Conservation (phyloP, 1,284 basidiomycete species). For the Gomphus bonarii region DNA sequence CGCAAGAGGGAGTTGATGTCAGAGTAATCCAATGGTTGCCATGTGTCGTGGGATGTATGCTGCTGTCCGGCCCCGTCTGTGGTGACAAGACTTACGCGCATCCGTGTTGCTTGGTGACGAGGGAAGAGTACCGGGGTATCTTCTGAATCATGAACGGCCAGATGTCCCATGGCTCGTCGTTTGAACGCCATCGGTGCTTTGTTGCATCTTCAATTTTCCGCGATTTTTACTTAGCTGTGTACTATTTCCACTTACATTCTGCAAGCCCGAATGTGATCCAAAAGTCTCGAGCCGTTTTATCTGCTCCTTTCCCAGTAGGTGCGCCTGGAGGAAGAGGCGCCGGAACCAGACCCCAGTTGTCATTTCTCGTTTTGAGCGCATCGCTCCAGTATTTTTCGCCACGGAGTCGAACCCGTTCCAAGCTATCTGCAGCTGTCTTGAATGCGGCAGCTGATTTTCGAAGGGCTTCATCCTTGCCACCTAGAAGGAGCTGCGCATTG, state of each 20-base stretch:
- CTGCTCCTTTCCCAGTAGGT: constrained; percentile 58
- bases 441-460: constrained; percentile 61
- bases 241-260: constrained; percentile 47
- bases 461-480: constrained; percentile 68
- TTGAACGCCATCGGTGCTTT: constrained; percentile 53
- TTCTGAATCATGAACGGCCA: constrained; percentile 38
- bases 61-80: constrained; percentile 24
- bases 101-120: constrained; percentile 43
- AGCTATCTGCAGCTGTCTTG: constrained; percentile 52
- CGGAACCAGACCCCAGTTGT: constrained; percentile 68
- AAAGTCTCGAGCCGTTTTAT: constrained; percentile 71
- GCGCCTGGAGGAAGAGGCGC: constrained; percentile 63
- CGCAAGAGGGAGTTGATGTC: constrained; percentile 41
- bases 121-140: constrained; percentile 47
- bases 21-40: constrained; percentile 22
- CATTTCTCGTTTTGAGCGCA: constrained; percentile 59
- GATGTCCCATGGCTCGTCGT: constrained; percentile 54
- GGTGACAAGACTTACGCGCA: constrained; percentile 44
- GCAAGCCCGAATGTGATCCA: constrained; percentile 68
- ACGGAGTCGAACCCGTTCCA: constrained; percentile 49
- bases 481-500: constrained; percentile 60
- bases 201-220: not conserved
- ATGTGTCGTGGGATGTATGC: constrained; percentile 29
- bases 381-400: constrained; percentile 71
- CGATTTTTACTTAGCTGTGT: constrained; percentile 12